phyloP scores from a whole-genome alignment of 2,329 filamentous ascomycete genomes.

The Teratosphaeria gauchensis region DNA sequence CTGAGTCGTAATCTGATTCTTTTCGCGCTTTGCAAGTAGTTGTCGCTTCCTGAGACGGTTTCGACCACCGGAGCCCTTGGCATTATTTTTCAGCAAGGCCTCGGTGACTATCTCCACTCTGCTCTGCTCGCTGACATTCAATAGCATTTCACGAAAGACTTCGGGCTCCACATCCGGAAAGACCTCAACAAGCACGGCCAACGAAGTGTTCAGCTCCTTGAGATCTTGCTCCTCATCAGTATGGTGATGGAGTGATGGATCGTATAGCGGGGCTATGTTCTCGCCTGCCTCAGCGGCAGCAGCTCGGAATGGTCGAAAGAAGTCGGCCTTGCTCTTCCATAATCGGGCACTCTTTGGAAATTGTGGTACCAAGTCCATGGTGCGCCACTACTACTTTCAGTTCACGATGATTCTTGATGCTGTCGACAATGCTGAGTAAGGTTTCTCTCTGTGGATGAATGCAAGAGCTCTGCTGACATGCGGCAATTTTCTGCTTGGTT shows the following conservation, averaged over 20 bases:
- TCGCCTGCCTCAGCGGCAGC: constrained; percentile 14
- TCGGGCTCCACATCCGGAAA: constrained; percentile 76
- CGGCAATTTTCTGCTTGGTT: not conserved
- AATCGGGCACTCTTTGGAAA: constrained; percentile 17
- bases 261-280: constrained; percentile 18
- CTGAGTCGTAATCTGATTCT: not conserved
- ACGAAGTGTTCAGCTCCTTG: constrained; percentile 58
- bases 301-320: constrained; percentile 23
- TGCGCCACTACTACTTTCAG: not conserved
- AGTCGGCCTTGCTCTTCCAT: constrained; percentile 26
- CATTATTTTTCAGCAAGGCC: constrained; percentile 49
- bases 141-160: constrained; percentile 73
- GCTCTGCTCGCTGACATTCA: constrained; percentile 65
- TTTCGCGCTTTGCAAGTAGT: not conserved
- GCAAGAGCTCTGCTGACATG: not conserved
- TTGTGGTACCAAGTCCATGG: constrained; percentile 21
- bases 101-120: constrained; percentile 69
- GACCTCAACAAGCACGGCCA: constrained; percentile 58
- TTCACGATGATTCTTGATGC: not conserved
- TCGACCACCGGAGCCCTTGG: constrained; percentile 61
- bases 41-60: constrained; percentile 24
- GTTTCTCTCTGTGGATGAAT: not conserved
- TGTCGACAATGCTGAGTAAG: not conserved
- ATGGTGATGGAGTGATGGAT: constrained; percentile 11
- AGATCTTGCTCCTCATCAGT: constrained; percentile 45